Evolutionary conservation across 371 early-diverging fungal species (phyloP).

Genomic region (Syncephalastrum racemosum): DNA sequence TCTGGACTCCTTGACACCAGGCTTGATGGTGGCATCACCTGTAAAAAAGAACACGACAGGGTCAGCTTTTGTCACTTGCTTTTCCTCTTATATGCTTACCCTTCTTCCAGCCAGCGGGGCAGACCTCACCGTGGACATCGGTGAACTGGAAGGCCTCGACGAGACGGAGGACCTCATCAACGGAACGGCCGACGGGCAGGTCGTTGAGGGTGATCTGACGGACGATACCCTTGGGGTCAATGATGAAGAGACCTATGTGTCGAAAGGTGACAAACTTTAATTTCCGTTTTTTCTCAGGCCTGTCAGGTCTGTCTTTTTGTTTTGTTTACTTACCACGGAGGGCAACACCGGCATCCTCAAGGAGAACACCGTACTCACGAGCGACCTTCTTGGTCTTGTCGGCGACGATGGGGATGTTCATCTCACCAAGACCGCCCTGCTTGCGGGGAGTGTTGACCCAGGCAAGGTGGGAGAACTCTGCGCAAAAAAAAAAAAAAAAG

Average conservation of each 20-base stretch:
- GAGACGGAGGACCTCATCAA: slow-evolving; percentile 75
- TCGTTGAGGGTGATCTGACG: slow-evolving; percentile 62
- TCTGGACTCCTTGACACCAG: slow-evolving; percentile 72
- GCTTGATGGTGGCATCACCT: slow-evolving; percentile 52
- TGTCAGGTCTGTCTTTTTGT: neutral
- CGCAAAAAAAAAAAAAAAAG: slow-evolving; percentile 8
- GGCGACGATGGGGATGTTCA: slow-evolving; percentile 71
- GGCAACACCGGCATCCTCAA: slow-evolving; percentile 62
- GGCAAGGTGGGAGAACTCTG: slow-evolving; percentile 52
- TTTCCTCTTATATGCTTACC: slow-evolving; percentile 35
- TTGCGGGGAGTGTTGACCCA: slow-evolving; percentile 73
- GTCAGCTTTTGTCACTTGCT: too few species aligned
- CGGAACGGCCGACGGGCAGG: slow-evolving; percentile 73
- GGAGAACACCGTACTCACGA: slow-evolving; percentile 67
- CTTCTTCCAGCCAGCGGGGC: slow-evolving; percentile 89
- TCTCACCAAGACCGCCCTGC: slow-evolving; percentile 78
- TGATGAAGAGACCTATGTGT: slow-evolving; percentile 62
- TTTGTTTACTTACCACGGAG: slow-evolving; percentile 34
- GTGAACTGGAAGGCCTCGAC: slow-evolving; percentile 81
- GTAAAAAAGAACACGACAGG: too few species aligned
- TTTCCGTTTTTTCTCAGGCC: neutral
- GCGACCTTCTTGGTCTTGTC: slow-evolving; percentile 76
- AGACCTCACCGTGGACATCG: slow-evolving; percentile 67
- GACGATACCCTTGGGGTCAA: slow-evolving; percentile 69
- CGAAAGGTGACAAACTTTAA: slow-evolving; percentile 13